Evolutionary conservation across 2,329 filamentous ascomycete species (phyloP).

Genomic region (Ophiostoma ips): DNA sequence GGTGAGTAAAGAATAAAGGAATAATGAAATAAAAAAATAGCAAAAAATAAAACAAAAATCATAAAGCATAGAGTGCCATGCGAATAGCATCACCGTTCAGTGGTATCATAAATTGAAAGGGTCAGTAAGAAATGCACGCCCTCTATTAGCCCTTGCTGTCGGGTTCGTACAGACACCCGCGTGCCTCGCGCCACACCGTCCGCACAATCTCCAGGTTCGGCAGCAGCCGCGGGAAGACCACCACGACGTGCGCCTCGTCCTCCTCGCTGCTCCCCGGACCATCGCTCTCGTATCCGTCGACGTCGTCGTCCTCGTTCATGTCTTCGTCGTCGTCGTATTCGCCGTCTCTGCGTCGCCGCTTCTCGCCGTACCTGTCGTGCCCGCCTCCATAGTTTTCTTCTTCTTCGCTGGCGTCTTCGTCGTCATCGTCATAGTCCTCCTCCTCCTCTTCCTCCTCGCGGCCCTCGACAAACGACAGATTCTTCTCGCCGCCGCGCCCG

Average conservation of each 20-base stretch:
- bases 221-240: slow-evolving; percentile 80
- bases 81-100: not conserved
- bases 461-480: not conserved
- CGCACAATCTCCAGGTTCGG: slow-evolving; percentile 66
- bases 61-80: too few relatives aligned
- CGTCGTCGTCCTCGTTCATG: not conserved
- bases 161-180: slow-evolving; percentile 64
- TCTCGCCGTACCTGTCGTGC: too few relatives aligned
- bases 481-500: not conserved
- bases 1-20: not conserved
- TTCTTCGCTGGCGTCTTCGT: not conserved
- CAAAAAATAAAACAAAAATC: not conserved
- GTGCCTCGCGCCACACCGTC: slow-evolving; percentile 76
- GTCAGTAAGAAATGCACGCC: too few relatives aligned
- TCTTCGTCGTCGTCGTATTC: not conserved
- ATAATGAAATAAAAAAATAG: not conserved
- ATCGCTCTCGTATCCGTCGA: not conserved
- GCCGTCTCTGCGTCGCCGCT: too few relatives aligned
- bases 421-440: not conserved
- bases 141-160: not conserved
- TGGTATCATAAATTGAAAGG: slow-evolving; percentile 5
- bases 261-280: slow-evolving; percentile 26
- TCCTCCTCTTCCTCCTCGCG: not conserved
- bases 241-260: slow-evolving; percentile 74
- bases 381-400: not conserved